phyloP scores from a whole-genome alignment of 768 basidiomycete genomes.

The Lentinula guzmanii region DNA sequence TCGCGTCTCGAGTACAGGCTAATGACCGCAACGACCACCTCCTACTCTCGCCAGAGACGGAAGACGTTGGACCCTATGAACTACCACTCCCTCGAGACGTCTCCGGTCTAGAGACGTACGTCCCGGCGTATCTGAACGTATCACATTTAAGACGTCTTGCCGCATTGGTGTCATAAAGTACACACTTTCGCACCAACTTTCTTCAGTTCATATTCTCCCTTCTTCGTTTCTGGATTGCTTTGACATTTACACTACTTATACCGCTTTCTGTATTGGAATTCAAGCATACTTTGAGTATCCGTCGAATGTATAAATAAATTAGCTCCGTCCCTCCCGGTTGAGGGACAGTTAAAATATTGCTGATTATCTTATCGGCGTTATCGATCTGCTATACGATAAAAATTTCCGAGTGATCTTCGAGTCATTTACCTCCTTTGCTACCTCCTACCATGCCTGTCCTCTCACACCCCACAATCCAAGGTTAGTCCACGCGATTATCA shows the following conservation, averaged over 20 bases:
- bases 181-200: neutral
- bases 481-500: slow-evolving; percentile 18
- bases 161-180: slow-evolving; percentile 67
- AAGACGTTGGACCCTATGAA: slow-evolving; percentile 95
- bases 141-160: slow-evolving; percentile 85
- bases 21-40: slow-evolving; percentile 97
- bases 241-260: neutral
- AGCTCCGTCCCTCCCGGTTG: neutral
- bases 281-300: neutral
- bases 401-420: neutral
- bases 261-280: slow-evolving; percentile 4
- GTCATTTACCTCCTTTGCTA: neutral
- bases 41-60: slow-evolving; percentile 91
- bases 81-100: slow-evolving; percentile 92
- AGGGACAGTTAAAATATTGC: neutral
- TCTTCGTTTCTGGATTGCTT: slow-evolving; percentile 4
- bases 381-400: neutral
- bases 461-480: slow-evolving; percentile 51
- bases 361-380: neutral
- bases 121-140: slow-evolving; percentile 87
- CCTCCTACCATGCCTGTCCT: slow-evolving; percentile 44
- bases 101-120: slow-evolving; percentile 93
- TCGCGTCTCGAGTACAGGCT: slow-evolving; percentile 91
- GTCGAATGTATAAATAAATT: neutral
- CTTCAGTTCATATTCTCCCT: neutral